phyloP scores from a whole-genome alignment of 306 rosid genomes.

The Ormosia emarginata region DNA sequence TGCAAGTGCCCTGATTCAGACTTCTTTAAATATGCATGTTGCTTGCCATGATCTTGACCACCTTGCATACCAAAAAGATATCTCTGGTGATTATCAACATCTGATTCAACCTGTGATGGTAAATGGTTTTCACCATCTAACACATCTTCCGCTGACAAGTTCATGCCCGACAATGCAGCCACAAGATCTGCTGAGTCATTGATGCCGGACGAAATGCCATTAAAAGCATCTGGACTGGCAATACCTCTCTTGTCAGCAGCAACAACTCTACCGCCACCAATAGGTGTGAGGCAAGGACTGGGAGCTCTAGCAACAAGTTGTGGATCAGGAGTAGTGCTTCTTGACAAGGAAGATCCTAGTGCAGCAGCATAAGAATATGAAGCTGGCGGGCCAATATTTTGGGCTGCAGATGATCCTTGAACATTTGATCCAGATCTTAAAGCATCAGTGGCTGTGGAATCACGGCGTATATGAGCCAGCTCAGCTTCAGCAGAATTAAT shows the following conservation, averaged over 20 bases:
- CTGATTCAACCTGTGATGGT: slow-evolving; percentile 61
- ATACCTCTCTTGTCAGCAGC: slow-evolving; percentile 68
- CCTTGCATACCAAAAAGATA: slow-evolving; percentile 78
- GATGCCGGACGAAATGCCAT: slow-evolving; percentile 61
- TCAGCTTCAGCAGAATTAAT: slow-evolving; percentile 63
- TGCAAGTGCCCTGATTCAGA: slow-evolving; percentile 61
- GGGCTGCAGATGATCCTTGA: slow-evolving; percentile 60
- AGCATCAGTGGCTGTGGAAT: slow-evolving; percentile 43
- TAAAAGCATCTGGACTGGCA: slow-evolving; percentile 54
- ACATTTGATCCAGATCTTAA: slow-evolving; percentile 58
- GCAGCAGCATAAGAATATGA: slow-evolving; percentile 87
- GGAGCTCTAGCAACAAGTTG: slow-evolving; percentile 86
- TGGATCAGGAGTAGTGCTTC: slow-evolving; percentile 95
- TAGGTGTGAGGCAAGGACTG: slow-evolving; percentile 89
- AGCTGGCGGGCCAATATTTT: slow-evolving; percentile 54
- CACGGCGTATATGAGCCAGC: slow-evolving; percentile 44
- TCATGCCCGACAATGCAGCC: slow-evolving; percentile 77
- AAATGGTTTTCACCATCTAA: slow-evolving; percentile 56
- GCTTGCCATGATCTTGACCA: slow-evolving; percentile 67
- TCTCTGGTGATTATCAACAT: slow-evolving; percentile 56
- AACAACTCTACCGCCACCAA: slow-evolving; percentile 76
- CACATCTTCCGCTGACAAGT: slow-evolving; percentile 59
- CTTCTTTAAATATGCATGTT: slow-evolving; percentile 59
- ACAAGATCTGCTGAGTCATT: slow-evolving; percentile 71
- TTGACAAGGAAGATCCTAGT: slow-evolving; percentile 76